These are phyloP conservation scores for Paramecium bursaria DNA, from an alignment of 73 alveolate genomes.

Conservation along the genomic window DNA sequence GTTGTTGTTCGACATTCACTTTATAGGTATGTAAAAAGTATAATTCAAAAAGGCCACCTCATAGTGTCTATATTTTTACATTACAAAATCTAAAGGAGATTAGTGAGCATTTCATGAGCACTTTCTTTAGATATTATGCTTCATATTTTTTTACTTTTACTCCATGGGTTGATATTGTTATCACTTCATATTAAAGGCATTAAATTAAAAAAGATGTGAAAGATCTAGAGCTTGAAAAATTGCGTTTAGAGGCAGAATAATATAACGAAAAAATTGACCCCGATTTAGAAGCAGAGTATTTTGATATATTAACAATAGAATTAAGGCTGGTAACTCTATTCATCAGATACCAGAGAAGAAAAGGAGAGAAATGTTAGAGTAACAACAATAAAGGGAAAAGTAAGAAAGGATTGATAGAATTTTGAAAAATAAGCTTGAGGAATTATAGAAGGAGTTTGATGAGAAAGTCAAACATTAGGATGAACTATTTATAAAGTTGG, in stretches of 20 bases:
- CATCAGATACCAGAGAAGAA: constrained; percentile 38
- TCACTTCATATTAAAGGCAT: constrained; percentile 48
- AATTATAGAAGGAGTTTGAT: constrained; percentile 34
- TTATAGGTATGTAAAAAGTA: constrained; percentile 15
- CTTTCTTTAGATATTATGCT: constrained; percentile 43
- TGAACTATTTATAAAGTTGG: constrained; percentile 29
- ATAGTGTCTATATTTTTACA: constrained; percentile 53
- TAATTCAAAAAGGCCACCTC: constrained; percentile 26
- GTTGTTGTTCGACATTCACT: constrained; percentile 43
- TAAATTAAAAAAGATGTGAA: constrained; percentile 45
- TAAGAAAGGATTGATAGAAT: constrained; percentile 59
- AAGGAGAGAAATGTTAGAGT: constrained; percentile 50
- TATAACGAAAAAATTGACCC: constrained; percentile 51
- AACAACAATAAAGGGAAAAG: constrained; percentile 19
- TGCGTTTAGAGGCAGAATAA: constrained; percentile 43
- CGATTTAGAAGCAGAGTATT: constrained; percentile 43
- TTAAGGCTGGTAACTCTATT: constrained; percentile 31
- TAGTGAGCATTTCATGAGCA: background rate
- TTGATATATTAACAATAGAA: too few species aligned
- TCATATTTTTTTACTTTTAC: constrained; percentile 50
- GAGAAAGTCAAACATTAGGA: constrained; percentile 37
- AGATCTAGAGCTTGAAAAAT: constrained; percentile 48
- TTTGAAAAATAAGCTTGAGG: constrained; percentile 44
- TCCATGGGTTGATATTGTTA: constrained; percentile 59
- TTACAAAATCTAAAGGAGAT: constrained; percentile 38